Evolutionary conservation across 1,139 yeast genomes (phyloP), one percentile per base, ranked within the genome.

Genomic region (Saccharomyces pastorianus): DNA sequence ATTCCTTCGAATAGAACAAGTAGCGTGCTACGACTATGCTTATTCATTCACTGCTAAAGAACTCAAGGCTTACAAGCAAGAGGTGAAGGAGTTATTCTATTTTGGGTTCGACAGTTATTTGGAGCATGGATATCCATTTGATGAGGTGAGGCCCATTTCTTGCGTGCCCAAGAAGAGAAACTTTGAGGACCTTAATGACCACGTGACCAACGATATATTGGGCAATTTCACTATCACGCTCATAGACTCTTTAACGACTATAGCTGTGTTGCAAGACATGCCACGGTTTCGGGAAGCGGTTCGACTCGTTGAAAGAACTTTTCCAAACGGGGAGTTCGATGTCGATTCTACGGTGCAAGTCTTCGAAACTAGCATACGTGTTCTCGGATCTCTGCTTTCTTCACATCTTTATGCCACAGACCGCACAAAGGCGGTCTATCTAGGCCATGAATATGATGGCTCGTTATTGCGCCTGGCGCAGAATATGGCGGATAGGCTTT

Each of bases 151-250:
- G 47, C 97, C 98, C 0, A 65, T 88, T 4, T 68, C 84, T 0
- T 91, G 98, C 66, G 70, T 69, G 27, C 86, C 91, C 0, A 79
- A 82, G 53, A 85, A 85, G 1, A 82, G 89, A 6, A 88, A 88
- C 64, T 75, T 69, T 54, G 67, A 69, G 0, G 76, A 87, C 61
- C 67, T 75, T 0, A 64, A 70, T 4, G 84, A 89, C 63, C 74
- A 81, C 1, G 81, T 80, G 23, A 73, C 87, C 52, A 89, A 89
- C 65, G 98, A 91, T 66, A 95, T 87, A 0, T 71, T 89, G 72
- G 97, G 97, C 0, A 90, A 89, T 64, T 84, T 83, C 53, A 82
- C 95, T 0, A 78, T 84, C 64, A 88, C 96, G 0, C 71, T 89
- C 51, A 73, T 91, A 31, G 98, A 91, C 67, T 79, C 88, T 28